phyloP scores from a whole-genome alignment of 176 grass and related monocot genomes.

The Themeda triandra region DNA sequence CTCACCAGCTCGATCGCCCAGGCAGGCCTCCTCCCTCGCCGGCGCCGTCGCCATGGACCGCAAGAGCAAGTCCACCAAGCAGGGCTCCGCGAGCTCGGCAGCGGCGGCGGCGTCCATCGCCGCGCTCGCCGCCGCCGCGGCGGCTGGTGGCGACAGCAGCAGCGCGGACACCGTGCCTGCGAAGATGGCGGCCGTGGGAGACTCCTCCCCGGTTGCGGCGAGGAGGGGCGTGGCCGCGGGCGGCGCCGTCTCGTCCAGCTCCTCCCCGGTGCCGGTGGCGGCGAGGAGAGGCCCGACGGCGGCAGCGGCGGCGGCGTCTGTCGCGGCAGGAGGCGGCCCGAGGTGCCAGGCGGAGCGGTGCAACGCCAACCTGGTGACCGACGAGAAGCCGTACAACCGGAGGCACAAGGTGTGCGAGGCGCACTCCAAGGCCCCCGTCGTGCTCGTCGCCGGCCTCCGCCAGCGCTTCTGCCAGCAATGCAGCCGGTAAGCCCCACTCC shows the following conservation, averaged over 20 bases:
- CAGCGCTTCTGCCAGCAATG: conserved; percentile 99
- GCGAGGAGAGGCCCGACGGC: conserved; percentile 26
- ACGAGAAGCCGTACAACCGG: conserved; percentile 69
- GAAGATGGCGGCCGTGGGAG: not conserved
- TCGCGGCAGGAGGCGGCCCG: conserved; percentile 27
- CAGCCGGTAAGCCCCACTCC: conserved; percentile 59
- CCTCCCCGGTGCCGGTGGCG: not conserved
- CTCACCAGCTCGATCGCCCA: not conserved
- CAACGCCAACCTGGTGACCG: conserved; percentile 56
- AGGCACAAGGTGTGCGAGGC: conserved; percentile 94
- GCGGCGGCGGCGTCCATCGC: conserved; percentile 36
- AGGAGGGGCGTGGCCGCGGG: conserved; percentile 18
- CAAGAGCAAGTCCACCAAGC: conserved; percentile 32
- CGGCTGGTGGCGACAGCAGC: conserved; percentile 36
- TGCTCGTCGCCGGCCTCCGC: conserved; percentile 81
- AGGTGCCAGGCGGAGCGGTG: conserved; percentile 87
- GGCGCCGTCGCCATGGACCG: conserved; percentile 23
- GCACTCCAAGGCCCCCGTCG: conserved; percentile 72
- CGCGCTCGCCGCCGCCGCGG: conserved; percentile 42
- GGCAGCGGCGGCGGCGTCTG: not conserved
- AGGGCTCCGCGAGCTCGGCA: not conserved
- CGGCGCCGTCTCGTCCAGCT: conserved; percentile 1
- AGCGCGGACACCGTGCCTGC: not conserved
- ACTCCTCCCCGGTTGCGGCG: conserved; percentile 5
- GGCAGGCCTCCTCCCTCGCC: not conserved